phyloP scores from a whole-genome alignment of 176 grass and related monocot species.

The Aegilops sharonensis region DNA sequence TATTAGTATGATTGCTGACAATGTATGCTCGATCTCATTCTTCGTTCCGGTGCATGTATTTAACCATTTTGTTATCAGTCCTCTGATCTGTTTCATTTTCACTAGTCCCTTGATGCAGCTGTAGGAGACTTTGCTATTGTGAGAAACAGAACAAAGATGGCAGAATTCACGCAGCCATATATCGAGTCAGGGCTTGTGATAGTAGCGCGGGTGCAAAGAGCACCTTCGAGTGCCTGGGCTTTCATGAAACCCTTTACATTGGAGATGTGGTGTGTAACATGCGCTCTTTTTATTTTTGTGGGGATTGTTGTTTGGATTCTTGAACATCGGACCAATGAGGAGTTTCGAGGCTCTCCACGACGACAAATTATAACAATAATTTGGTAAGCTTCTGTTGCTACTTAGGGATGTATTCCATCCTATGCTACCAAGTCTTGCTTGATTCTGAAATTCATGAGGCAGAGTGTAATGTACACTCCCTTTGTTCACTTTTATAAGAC shows the following conservation, averaged over 20 bases:
- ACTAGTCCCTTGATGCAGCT: slow-evolving; percentile 62
- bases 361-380: slow-evolving; percentile 61
- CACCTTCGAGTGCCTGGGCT: slow-evolving; percentile 61
- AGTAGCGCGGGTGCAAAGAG: slow-evolving; percentile 31
- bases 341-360: slow-evolving; percentile 67
- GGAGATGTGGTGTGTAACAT: slow-evolving; percentile 70
- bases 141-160: slow-evolving; percentile 61
- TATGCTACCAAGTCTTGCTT: not conserved
- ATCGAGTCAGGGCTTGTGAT: slow-evolving; percentile 69
- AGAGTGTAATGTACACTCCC: not conserved
- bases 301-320: slow-evolving; percentile 82
- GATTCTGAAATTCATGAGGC: not conserved
- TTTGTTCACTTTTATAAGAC: no score
- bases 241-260: slow-evolving; percentile 79
- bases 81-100: slow-evolving; percentile 27
- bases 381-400: slow-evolving; percentile 38
- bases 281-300: slow-evolving; percentile 70
- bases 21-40: slow-evolving; percentile 41
- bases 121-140: slow-evolving; percentile 83
- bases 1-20: slow-evolving; percentile 58
- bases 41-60: not conserved
- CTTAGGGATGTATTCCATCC: not conserved
- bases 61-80: slow-evolving; percentile 15
- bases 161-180: slow-evolving; percentile 80
- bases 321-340: slow-evolving; percentile 61